Base-by-base conservation (phyloP, 2,329 filamentous ascomycete genomes). In the Ascochyta koolunga region DNA sequence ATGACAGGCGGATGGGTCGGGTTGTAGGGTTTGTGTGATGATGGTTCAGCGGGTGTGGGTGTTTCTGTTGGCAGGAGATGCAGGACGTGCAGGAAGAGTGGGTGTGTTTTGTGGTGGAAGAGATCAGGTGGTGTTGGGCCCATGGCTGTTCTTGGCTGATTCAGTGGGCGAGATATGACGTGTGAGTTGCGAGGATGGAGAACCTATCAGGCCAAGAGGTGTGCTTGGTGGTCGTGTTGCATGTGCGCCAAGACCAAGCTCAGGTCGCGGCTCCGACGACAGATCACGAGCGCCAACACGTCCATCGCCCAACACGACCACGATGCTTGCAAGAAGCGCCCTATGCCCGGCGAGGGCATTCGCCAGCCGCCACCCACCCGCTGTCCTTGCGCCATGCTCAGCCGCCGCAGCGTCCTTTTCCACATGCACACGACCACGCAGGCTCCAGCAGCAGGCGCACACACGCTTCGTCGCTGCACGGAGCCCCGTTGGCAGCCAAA, bases 291-390 rank as follows among this genome's bases (percentile, higher is more conserved):
- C 41, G 41, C 41, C 22, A 35, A 24, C 40, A 36, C 40, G 15
- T 31, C 37, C 46, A 45, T 46, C 52, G 24, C 42, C 42, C 29
- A 35, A 36, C 46, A 50, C 46, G 22, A 40, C 45, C 51, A 65
- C 40, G 27, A 74, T 75, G 71, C 68, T 74, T 45, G 54, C 62
- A 42, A 59, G 69, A 46, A 70, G 65, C 50, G 62, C 65, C 25
- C 56, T 75, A 27, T 71, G 67, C 50, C 68, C 71, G 5, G 64
- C 66, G 46, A 55, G 70, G 62, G 64, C 64, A 29, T 68, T 73
- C 40, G 64, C 61, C 19, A 52, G 58, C 47, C 68, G 71, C 35
- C 60, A 69, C 32, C 63, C 68, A 29, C 68, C 69, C 35, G 58
- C 64, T 13, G 56, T 68, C 32, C 50, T 69, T 33, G 65, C 65